phyloP scores from a whole-genome alignment of 2,329 filamentous ascomycete genomes.

The Ophiocordyceps camponoti-saundersi region DNA sequence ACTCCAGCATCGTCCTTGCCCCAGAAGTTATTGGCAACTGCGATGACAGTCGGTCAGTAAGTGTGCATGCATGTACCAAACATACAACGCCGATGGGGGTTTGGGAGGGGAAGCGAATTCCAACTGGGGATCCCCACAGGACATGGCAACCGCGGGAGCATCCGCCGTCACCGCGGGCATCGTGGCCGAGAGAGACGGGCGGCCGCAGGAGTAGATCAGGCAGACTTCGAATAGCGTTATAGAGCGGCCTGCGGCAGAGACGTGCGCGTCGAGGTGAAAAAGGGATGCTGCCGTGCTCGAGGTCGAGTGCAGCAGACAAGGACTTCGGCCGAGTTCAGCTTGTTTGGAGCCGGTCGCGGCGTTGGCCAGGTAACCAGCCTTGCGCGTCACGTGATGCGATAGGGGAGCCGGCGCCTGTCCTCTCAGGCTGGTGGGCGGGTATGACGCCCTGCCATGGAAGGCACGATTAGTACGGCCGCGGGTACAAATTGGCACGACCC shows the following conservation, averaged over 20 bases:
- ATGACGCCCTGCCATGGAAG: no score
- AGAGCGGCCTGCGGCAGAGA: not conserved
- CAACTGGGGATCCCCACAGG: conserved; percentile 30
- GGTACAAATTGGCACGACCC: no score
- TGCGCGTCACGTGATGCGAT: not conserved
- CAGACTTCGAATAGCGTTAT: not conserved
- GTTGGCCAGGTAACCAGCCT: conserved; percentile 7
- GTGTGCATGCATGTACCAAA: no score
- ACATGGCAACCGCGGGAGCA: conserved; percentile 47
- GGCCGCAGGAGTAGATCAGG: not conserved
- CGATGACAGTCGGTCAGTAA: conserved; percentile 5
- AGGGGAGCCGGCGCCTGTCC: not conserved
- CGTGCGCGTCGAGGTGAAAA: not conserved
- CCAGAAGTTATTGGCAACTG: conserved; percentile 99
- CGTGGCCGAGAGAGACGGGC: conserved; percentile 8
- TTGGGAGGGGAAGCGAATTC: not conserved
- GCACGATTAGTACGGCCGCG: no score
- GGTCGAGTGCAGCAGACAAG: not conserved
- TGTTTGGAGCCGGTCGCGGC: not conserved
- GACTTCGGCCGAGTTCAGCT: not conserved
- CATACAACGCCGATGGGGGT: not conserved
- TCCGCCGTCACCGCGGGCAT: conserved; percentile 48
- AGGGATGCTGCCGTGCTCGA: not conserved
- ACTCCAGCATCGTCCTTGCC: conserved; percentile 97
- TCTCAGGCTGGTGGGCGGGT: conserved; percentile 7